Evolutionary conservation across 2,329 filamentous ascomycete species (phyloP), one percentile per base, ranked within the genome.

Genomic region (Calonectria fujianensis): DNA sequence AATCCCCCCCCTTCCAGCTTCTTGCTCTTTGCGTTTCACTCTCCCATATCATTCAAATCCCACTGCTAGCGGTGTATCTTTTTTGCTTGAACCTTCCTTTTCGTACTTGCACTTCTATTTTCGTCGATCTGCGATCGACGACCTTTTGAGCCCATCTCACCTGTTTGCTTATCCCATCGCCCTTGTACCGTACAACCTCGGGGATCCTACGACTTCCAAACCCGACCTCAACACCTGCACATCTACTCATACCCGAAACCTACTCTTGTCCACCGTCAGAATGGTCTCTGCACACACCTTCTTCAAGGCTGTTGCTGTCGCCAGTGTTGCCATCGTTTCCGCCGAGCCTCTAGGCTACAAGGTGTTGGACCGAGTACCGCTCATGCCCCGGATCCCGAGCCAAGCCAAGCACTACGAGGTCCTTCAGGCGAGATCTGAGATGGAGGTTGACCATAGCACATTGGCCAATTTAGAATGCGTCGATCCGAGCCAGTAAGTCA

Each of bases 341-440:
- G 83, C 85, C n/a, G 80, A 82, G n/a, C 81, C 82, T 50, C 70
- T 77, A 50, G 77, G 78, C 57, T 78, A 77, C 76, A 85, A 83
- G 61, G 50, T 71, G 48, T 57, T 78, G 39, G 64, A 67, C 5
- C n/a, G 31, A 41, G 57, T 71, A 39, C 61, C 68, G 45, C n/a
- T 73, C 45, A 74, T 75, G 76, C 85, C 84, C 7, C 83, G 82
- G 41, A 85, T 85, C 73, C 81, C 83, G 9, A 85, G 87, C 37
- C 83, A 83, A 7, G 84, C 85, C 70, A 84, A 87, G 64, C 85
- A 89, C 77, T 83, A 87, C 69, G 86, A 89, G 79, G 85, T 88
- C 74, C 83, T 89, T 35, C 80, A 82, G 37, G 81, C 87, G 73
- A 85, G 87, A 31, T 83, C 85, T 51, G 82, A 83, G 32, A 85